Evolutionary conservation across 164 flowering plant genomes (phyloP), one percentile per base, ranked within the genome.

Genomic region (Umbellularia californica): DNA sequence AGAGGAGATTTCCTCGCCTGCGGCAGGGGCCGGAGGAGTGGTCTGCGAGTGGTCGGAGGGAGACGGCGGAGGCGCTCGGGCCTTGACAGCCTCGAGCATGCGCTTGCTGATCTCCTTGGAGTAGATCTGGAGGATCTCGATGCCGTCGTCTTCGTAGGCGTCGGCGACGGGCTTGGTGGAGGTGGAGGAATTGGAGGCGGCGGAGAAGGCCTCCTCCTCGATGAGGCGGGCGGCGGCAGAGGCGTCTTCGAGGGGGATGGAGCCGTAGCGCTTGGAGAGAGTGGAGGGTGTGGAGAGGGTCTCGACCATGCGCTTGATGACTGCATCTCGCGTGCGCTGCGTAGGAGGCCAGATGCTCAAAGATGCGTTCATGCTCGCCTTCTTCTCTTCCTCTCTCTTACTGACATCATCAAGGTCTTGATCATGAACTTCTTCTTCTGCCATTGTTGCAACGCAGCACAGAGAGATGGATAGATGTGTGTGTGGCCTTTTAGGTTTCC

Each of bases 291-390:
- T 47, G 10, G 97, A 82, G 60, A 95, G 90, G 64, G 91, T 92
- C 74, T 95, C 94, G 75, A 92, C 77, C 50, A 93, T 89, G 74
- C 95, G 94, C 27, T 72, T 78, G 69, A 81, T 76, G 9, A 95
- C 93, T 65, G 99, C 97, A 58, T 90, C 94, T 65, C 99, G 88
- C 1, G 98, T 93, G 52, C 94, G 88, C 77, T 89, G 87, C 10
- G 83, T 79, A 1, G 98, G 99, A 1, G 97, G 99, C 98, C 99
- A 93, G 50, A 95, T 92, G 88, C 87, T 90, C 79, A 95, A 30
- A 52, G 65, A 27, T 71, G 58, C 12, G 52, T 17, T 58, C 71
- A 24, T 22, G 35, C 6, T 30, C 35, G 35, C 35, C 62, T 68
- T 68, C 65, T 58, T 11, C 2, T 68, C 71, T 63, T 68, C 69